Evolutionary conservation across 2,329 filamentous ascomycete genomes (phyloP).

Genomic region (Claviceps purpurea): DNA sequence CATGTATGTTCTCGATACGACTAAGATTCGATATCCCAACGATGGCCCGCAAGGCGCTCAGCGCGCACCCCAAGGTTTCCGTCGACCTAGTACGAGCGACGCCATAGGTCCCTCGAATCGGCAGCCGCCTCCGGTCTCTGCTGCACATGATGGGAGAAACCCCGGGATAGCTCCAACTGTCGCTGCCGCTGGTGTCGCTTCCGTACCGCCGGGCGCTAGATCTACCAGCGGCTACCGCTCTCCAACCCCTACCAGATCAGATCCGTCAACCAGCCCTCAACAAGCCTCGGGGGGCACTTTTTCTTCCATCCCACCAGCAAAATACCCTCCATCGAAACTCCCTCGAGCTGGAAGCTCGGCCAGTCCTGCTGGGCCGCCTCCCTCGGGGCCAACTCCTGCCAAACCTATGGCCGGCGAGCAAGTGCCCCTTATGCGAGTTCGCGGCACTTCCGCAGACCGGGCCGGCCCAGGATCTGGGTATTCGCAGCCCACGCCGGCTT

Average conservation of each 20-base stretch:
- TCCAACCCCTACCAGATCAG: slow-evolving; percentile 24
- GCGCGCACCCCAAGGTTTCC: slow-evolving; percentile 24
- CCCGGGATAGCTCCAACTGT: background rate
- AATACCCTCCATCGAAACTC: slow-evolving; percentile 23
- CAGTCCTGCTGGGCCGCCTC: slow-evolving; percentile 37
- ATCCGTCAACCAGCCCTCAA: slow-evolving; percentile 19
- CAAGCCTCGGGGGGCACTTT: slow-evolving; percentile 16
- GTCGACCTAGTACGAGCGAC: slow-evolving; percentile 29
- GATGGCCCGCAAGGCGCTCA: slow-evolving; percentile 38
- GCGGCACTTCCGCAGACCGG: slow-evolving; percentile 38
- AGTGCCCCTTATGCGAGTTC: slow-evolving; percentile 26
- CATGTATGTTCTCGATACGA: slow-evolving; percentile 85
- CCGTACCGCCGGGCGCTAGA: slow-evolving; percentile 14
- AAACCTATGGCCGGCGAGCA: slow-evolving; percentile 30
- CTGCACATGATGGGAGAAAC: slow-evolving; percentile 1
- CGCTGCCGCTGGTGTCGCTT: background rate
- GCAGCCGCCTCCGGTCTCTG: slow-evolving; percentile 20
- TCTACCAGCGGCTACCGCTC: slow-evolving; percentile 28
- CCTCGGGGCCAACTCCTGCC: slow-evolving; percentile 37
- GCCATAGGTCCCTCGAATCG: slow-evolving; percentile 16
- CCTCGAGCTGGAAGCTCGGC: slow-evolving; percentile 16
- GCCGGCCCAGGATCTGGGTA: slow-evolving; percentile 21
- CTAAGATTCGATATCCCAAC: slow-evolving; percentile 91
- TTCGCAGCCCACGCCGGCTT: slow-evolving; percentile 14
- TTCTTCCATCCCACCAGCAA: background rate